Percentiles rank a stretch among this genome's conserved stretches.
These are phyloP conservation scores for Metschnikowia amazonensis DNA, from an alignment of 805 yeast genomes.

Conservation along the genomic window DNA sequence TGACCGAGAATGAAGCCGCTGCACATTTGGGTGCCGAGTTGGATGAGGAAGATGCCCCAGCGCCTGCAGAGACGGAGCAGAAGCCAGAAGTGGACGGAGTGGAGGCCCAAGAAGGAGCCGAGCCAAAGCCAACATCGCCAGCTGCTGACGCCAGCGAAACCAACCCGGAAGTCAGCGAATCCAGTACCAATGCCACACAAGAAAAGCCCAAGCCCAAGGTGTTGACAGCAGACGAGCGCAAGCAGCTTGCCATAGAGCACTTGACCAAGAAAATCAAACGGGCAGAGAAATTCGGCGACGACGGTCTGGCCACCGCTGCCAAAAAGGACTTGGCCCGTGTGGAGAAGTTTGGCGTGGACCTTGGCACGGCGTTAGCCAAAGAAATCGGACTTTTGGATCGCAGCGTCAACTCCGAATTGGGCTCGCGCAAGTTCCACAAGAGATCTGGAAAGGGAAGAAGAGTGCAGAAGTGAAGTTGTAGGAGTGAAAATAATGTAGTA, in stretches of 20 bases:
- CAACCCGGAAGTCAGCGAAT: too few species aligned
- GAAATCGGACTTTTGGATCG: conserved; percentile 57
- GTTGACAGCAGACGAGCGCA: conserved; percentile 65
- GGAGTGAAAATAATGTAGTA: too few species aligned
- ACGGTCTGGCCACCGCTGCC: conserved; percentile 49
- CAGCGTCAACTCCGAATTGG: conserved; percentile 25
- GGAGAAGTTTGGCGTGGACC: conserved; percentile 78
- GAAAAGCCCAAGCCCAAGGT: conserved; percentile 34
- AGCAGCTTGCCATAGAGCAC: conserved; percentile 61
- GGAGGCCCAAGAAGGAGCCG: background rate
- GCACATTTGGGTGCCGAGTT: conserved; percentile 5
- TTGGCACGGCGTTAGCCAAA: conserved; percentile 59
- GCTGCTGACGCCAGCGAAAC: too few species aligned
- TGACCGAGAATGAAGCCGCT: conserved; percentile 52
- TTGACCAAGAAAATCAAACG: conserved; percentile 65
- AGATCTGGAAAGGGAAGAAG: conserved; percentile 15
- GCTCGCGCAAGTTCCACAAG: conserved; percentile 11
- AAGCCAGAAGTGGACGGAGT: too few species aligned
- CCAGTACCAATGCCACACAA: background rate
- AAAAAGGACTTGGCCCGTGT: conserved; percentile 65
- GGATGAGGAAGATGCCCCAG: background rate
- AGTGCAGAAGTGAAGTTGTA: conserved; percentile 7
- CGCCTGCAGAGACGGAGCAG: background rate
- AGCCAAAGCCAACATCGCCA: too few species aligned
- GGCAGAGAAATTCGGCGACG: conserved; percentile 75